A percentile compares a stretch with the other conserved stretches of the same genome.
Conservation (phyloP, 225 moss, liverwort and hornwort genomes). For the Sphagnum tenellum region DNA sequence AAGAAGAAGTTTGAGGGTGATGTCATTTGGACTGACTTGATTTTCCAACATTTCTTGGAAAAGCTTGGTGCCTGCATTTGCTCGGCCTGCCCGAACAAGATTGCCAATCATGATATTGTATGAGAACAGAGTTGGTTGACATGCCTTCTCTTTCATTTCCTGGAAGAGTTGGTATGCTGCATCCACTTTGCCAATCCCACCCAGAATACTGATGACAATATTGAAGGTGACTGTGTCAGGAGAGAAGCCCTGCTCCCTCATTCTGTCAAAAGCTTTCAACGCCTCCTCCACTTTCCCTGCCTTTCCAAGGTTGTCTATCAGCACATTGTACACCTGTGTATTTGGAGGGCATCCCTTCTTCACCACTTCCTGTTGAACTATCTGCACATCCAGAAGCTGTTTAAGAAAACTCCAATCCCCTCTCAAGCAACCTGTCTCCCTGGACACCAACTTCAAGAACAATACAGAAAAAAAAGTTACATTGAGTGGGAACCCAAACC, state of each 20-base stretch:
- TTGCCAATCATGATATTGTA: conserved; percentile 23
- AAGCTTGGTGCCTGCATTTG: conserved; percentile 15
- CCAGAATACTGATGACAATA: conserved; percentile 21
- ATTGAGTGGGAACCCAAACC: no score
- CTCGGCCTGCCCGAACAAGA: conserved; percentile 26
- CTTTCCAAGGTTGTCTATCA: conserved; percentile 31
- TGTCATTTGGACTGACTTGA: conserved; percentile 11
- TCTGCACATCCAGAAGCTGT: no score
- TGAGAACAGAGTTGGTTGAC: conserved; percentile 21
- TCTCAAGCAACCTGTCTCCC: no score
- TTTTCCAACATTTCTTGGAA: conserved; percentile 32
- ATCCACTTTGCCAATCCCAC: conserved; percentile 32
- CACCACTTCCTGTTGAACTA: conserved; percentile 25
- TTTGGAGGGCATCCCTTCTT: conserved; percentile 19
- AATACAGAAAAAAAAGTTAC: no score
- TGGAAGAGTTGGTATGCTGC: conserved; percentile 25
- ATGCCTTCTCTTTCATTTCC: conserved; percentile 29
- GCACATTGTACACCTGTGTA: conserved; percentile 19
- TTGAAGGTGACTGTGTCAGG: conserved; percentile 29
- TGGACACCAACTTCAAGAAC: no score
- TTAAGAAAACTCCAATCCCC: no score
- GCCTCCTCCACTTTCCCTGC: conserved; percentile 45
- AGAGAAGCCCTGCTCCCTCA: conserved; percentile 17
- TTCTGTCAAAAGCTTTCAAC: conserved; percentile 22
- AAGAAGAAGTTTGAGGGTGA: conserved; percentile 20